phyloP scores from a whole-genome alignment of 768 basidiomycete genomes.

The Pisolithus marmoratus region DNA sequence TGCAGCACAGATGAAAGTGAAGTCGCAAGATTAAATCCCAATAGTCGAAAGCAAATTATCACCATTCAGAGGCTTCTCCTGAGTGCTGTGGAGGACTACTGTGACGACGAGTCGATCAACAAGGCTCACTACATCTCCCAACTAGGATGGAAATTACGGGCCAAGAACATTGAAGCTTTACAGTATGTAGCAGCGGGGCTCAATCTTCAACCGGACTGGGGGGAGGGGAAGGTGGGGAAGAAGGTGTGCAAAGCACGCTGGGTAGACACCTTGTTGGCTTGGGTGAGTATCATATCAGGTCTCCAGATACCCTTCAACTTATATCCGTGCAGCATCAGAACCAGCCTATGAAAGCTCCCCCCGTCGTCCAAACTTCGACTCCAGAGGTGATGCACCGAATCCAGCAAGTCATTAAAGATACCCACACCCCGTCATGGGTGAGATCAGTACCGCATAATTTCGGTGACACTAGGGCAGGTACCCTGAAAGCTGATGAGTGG shows the following conservation, averaged over 20 bases:
- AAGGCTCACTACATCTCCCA: neutral
- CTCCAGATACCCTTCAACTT: neutral
- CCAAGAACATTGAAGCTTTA: slow-evolving; percentile 1
- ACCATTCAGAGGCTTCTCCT: slow-evolving; percentile 3
- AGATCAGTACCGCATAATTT: neutral
- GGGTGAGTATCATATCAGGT: slow-evolving; percentile 2
- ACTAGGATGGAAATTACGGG: neutral
- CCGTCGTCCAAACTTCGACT: neutral
- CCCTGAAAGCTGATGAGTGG: neutral
- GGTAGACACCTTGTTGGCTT: slow-evolving; percentile 3
- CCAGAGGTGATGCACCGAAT: neutral
- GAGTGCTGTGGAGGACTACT: neutral
- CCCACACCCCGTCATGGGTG: neutral
- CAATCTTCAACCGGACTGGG: neutral
- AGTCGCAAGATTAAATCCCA: neutral
- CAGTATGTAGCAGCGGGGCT: neutral
- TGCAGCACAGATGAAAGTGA: neutral
- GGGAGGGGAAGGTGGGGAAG: neutral
- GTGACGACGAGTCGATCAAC: neutral
- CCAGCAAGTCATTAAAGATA: neutral
- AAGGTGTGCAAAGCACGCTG: slow-evolving; percentile 2
- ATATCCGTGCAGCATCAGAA: neutral
- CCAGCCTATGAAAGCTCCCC: neutral
- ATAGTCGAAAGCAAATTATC: neutral
- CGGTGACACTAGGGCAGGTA: neutral